Conservation (phyloP, 1,284 basidiomycete genomes). For the Tylopilus orsonianus region DNA sequence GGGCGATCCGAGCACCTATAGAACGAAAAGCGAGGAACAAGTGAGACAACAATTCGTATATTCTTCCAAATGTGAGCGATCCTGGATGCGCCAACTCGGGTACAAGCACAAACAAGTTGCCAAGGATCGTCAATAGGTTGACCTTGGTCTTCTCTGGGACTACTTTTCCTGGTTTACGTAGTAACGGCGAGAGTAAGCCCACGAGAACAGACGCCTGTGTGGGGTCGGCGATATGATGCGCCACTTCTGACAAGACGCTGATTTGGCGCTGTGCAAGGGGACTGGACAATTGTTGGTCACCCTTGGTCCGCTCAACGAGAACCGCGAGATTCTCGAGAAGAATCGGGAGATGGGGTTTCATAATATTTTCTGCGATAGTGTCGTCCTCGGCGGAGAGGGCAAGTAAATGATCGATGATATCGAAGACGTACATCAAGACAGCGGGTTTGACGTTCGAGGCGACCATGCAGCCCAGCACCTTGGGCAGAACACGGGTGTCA, state of each 20-base stretch:
- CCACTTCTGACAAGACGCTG: constrained; percentile 76
- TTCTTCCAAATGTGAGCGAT: constrained; percentile 53
- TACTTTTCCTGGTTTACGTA: constrained; percentile 74
- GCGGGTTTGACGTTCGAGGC: constrained; percentile 86
- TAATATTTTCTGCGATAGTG: constrained; percentile 51
- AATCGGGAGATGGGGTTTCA: constrained; percentile 76
- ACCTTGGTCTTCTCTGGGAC: constrained; percentile 89
- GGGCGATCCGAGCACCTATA: constrained; percentile 64
- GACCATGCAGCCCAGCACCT: constrained; percentile 80
- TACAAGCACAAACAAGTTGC: constrained; percentile 72
- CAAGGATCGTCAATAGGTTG: constrained; percentile 79
- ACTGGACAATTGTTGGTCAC: constrained; percentile 57
- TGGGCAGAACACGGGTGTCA: constrained; percentile 70
- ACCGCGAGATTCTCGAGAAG: constrained; percentile 75
- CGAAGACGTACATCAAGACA: constrained; percentile 81
- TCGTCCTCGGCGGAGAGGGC: constrained; percentile 53
- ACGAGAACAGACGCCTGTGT: constrained; percentile 78
- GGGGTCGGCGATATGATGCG: constrained; percentile 71
- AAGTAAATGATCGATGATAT: constrained; percentile 81
- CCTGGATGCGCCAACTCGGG: constrained; percentile 57
- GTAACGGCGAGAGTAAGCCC: constrained; percentile 75
- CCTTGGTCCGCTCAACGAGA: constrained; percentile 67
- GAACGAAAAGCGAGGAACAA: constrained; percentile 78
- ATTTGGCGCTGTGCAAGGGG: constrained; percentile 85
- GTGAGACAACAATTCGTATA: constrained; percentile 68